phyloP scores from a whole-genome alignment of 176 grass and related monocot genomes.

The Aegilops umbellulata region DNA sequence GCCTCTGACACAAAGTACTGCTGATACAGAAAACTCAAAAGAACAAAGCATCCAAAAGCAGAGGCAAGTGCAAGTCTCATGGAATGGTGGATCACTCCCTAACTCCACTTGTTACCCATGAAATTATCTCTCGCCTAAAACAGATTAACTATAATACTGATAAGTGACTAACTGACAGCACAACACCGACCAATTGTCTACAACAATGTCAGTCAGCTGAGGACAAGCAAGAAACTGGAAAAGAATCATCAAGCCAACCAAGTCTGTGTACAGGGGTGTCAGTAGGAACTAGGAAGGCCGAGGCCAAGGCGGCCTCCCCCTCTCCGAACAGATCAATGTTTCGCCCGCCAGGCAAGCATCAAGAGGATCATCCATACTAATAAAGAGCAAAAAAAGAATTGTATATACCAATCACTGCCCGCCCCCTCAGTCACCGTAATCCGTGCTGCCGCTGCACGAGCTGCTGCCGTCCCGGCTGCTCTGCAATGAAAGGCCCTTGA shows the following conservation, averaged over 20 bases:
- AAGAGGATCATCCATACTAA: background rate
- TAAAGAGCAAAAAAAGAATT: conserved; percentile 21
- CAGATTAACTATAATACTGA: background rate
- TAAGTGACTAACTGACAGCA: background rate
- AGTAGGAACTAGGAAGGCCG: background rate
- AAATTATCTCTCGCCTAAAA: background rate
- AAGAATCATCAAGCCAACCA: conserved; percentile 36
- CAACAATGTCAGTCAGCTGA: conserved; percentile 21
- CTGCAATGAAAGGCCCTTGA: conserved; percentile 60
- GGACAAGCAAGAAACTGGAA: background rate
- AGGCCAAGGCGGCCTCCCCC: conserved; percentile 25
- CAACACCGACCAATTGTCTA: background rate
- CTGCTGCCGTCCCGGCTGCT: conserved; percentile 47
- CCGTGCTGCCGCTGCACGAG: conserved; percentile 77
- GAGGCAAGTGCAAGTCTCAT: background rate
- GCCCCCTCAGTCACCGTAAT: conserved; percentile 57
- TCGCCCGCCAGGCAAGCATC: conserved; percentile 15
- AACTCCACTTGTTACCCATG: background rate
- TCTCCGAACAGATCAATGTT: conserved; percentile 15
- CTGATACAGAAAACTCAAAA: background rate
- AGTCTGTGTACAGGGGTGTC: conserved; percentile 41
- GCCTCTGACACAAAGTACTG: background rate
- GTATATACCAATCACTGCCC: conserved; percentile 19
- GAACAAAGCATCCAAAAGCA: background rate
- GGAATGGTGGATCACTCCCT: background rate